These are phyloP conservation scores for Xylaria arbuscula DNA, from an alignment of 2,329 filamentous ascomycete genomes.

Conservation along the genomic window DNA sequence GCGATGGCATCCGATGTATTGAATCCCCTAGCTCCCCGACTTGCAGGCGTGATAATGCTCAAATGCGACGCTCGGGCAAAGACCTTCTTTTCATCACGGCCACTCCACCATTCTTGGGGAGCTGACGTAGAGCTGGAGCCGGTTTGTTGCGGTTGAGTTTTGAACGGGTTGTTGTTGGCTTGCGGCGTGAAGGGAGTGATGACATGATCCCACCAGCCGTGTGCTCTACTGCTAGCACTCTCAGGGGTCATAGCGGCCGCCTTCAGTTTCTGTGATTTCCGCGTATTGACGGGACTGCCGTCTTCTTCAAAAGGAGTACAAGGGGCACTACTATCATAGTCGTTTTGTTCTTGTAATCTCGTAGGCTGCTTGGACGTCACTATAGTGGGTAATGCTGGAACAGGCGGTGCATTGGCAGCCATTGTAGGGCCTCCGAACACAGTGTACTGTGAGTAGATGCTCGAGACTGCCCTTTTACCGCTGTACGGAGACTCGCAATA, in stretches of 20 bases:
- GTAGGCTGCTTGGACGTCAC: slow-evolving; percentile 53
- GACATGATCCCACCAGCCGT: slow-evolving; percentile 83
- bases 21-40: slow-evolving; percentile 37
- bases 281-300: slow-evolving; percentile 57
- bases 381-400: slow-evolving; percentile 66
- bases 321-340: slow-evolving; percentile 62
- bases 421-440: slow-evolving; percentile 48
- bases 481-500: slow-evolving; percentile 59
- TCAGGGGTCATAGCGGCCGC: slow-evolving; percentile 54
- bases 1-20: slow-evolving; percentile 35
- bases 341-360: slow-evolving; percentile 57
- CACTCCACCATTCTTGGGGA: slow-evolving; percentile 48
- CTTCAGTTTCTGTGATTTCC: slow-evolving; percentile 55
- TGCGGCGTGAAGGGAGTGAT: slow-evolving; percentile 73
- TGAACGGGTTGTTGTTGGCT: slow-evolving; percentile 57
- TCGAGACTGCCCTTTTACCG: slow-evolving; percentile 62
- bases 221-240: slow-evolving; percentile 68
- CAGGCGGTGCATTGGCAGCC: slow-evolving; percentile 63
- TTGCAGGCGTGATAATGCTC: slow-evolving; percentile 36
- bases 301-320: slow-evolving; percentile 79
- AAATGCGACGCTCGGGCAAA: slow-evolving; percentile 36
- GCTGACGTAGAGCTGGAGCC: slow-evolving; percentile 36
- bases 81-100: slow-evolving; percentile 44
- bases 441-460: slow-evolving; percentile 70
- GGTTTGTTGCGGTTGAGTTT: slow-evolving; percentile 49